A percentile compares a stretch with the other conserved stretches of the same genome.
Evolutionary conservation across 352 stramenopile genomes (phyloP).

Genomic region (Peronosclerospora sorghi): DNA sequence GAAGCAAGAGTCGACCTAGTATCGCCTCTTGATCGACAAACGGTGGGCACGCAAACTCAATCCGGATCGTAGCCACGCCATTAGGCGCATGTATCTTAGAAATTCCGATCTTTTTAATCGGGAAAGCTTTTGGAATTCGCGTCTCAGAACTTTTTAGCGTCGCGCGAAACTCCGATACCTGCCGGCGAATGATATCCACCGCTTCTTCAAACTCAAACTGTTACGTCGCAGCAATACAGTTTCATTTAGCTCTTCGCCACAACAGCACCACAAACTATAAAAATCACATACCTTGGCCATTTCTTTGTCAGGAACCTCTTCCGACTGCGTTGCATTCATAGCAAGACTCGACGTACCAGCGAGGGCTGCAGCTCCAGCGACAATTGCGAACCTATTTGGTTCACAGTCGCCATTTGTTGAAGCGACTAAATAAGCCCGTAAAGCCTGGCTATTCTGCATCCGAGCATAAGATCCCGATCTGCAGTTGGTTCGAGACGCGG

Average conservation of each 20-base stretch:
- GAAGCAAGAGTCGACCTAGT: slow-evolving; percentile 51
- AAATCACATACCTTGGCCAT: slow-evolving; percentile 19
- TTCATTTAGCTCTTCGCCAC: background rate
- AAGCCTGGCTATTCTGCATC: background rate
- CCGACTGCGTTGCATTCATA: slow-evolving; percentile 7
- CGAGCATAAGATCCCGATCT: background rate
- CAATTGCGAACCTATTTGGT: slow-evolving; percentile 4
- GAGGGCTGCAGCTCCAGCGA: slow-evolving; percentile 12
- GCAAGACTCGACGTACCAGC: slow-evolving; percentile 2
- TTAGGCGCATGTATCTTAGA: slow-evolving; percentile 71
- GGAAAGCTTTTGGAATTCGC: slow-evolving; percentile 62
- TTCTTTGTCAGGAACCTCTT: slow-evolving; percentile 15
- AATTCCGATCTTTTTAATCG: slow-evolving; percentile 77
- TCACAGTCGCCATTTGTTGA: slow-evolving; percentile 4
- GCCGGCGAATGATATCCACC: slow-evolving; percentile 55
- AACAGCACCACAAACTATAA: slow-evolving; percentile 2
- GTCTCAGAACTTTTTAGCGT: slow-evolving; percentile 64
- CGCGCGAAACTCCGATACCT: slow-evolving; percentile 66
- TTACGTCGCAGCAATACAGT: slow-evolving; percentile 13
- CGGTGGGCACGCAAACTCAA: slow-evolving; percentile 67
- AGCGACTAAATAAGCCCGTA: slow-evolving; percentile 2
- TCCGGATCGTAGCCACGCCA: slow-evolving; percentile 72
- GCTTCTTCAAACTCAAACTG: slow-evolving; percentile 50
- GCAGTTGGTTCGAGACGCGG: no score
- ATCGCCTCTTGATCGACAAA: slow-evolving; percentile 72